phyloP scores from a whole-genome alignment of 129 eudicot species.

The Calendula officinalis region DNA sequence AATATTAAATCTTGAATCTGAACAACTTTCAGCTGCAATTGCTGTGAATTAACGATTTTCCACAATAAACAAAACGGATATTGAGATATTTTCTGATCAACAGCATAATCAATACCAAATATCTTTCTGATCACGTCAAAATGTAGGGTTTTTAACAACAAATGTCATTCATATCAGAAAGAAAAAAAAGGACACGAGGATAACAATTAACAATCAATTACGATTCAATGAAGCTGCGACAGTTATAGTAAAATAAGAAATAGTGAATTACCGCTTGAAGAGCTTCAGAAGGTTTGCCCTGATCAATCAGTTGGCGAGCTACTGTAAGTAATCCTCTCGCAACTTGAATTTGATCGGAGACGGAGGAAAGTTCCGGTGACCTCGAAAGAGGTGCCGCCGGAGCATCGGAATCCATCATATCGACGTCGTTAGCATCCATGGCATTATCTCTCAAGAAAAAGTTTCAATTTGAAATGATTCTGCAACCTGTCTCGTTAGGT shows the following conservation, averaged over 20 bases:
- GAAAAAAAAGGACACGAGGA: too few species aligned
- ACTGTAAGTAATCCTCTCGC: constrained; percentile 45
- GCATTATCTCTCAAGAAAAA: constrained; percentile 34
- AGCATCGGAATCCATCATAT: constrained; percentile 66
- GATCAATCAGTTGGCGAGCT: constrained; percentile 63
- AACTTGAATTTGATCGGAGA: constrained; percentile 23
- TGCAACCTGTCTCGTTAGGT: constrained; percentile 18
- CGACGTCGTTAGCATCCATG: constrained; percentile 49
- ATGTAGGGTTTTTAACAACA: too few species aligned
- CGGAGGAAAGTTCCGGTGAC: constrained; percentile 21
- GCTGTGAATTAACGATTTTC: too few species aligned
- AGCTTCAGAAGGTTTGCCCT: constrained; percentile 68
- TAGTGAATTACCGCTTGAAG: constrained; percentile 62
- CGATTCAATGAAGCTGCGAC: not conserved
- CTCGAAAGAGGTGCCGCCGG: constrained; percentile 35
- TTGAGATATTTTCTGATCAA: too few species aligned
- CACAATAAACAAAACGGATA: too few species aligned
- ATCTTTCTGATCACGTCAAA: too few species aligned
- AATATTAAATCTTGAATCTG: too few species aligned
- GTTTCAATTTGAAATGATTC: constrained; percentile 1
- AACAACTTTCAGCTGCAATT: too few species aligned
- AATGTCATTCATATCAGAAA: too few species aligned
- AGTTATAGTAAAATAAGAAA: not conserved
- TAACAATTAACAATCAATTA: not conserved
- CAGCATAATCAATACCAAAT: too few species aligned